These are phyloP conservation scores for Eimeria tenella DNA, from an alignment of 169 alveolate genomes.

Conservation along the genomic window DNA sequence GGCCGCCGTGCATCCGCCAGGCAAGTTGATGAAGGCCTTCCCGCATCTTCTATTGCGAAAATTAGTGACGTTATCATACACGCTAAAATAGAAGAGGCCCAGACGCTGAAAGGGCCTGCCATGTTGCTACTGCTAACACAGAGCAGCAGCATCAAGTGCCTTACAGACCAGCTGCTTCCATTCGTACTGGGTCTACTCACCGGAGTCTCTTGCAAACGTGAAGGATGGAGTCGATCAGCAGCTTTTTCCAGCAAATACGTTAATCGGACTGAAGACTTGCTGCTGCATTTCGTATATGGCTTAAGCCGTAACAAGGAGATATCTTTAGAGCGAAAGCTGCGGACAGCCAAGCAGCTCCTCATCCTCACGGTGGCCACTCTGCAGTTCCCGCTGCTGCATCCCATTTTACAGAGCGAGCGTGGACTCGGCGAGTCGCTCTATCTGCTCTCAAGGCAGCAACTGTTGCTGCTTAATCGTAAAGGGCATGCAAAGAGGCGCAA, in stretches of 20 bases:
- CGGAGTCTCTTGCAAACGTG: conserved; percentile 49
- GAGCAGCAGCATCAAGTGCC: conserved; percentile 27
- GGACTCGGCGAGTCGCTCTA: conserved; percentile 47
- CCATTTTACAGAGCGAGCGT: conserved; percentile 60
- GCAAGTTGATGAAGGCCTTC: conserved; percentile 1
- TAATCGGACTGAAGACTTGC: conserved; percentile 64
- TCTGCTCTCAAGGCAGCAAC: conserved; percentile 67
- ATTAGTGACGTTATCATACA: conserved; percentile 27
- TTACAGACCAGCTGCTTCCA: conserved; percentile 29
- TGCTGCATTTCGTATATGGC: conserved; percentile 67
- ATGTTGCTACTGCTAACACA: conserved; percentile 55
- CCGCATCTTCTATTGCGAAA: conserved; percentile 14
- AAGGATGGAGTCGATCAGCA: conserved; percentile 33
- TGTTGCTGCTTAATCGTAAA: conserved; percentile 29
- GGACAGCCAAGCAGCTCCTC: conserved; percentile 67
- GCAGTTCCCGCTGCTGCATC: conserved; percentile 73
- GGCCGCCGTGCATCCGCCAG: conserved; percentile 38
- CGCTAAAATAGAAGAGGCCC: conserved; percentile 72
- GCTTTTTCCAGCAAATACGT: conserved; percentile 66
- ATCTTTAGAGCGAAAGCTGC: conserved; percentile 13
- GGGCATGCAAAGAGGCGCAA: background rate
- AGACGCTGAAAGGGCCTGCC: conserved; percentile 72
- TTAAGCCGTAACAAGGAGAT: conserved; percentile 36
- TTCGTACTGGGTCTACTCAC: conserved; percentile 60
- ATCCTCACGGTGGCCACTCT: conserved; percentile 65